Evolutionary conservation across 805 yeast species (phyloP).

Genomic region (Kodamaea fukazawae): DNA sequence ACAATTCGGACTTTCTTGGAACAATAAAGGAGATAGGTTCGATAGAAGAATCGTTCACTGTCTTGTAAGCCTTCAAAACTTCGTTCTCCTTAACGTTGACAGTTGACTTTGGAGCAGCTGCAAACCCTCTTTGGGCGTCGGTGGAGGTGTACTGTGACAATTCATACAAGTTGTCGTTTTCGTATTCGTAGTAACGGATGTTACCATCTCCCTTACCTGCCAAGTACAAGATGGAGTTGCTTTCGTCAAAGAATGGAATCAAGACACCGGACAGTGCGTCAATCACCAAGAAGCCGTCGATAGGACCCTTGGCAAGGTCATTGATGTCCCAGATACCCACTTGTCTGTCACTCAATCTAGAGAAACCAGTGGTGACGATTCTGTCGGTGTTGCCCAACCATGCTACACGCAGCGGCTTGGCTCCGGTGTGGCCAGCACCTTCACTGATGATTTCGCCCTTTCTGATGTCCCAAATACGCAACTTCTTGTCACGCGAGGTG

Average conservation of each 20-base stretch:
- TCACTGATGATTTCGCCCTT: slow-evolving; percentile 71
- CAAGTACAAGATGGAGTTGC: slow-evolving; percentile 74
- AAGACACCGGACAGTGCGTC: slow-evolving; percentile 92
- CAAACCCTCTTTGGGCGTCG: slow-evolving; percentile 95
- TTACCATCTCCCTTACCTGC: slow-evolving; percentile 99
- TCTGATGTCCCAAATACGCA: slow-evolving; percentile 90
- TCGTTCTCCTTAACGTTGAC: slow-evolving; percentile 84
- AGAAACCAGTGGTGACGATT: slow-evolving; percentile 90
- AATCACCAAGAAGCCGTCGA: slow-evolving; percentile 82
- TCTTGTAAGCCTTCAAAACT: slow-evolving; percentile 75
- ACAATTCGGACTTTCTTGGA: slow-evolving; percentile 90
- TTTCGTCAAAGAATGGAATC: slow-evolving; percentile 86
- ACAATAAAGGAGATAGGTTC: slow-evolving; percentile 93
- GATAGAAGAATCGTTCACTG: slow-evolving; percentile 77
- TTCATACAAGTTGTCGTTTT: slow-evolving; percentile 76
- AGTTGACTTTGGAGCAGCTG: slow-evolving; percentile 78
- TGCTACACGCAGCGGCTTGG: slow-evolving; percentile 80
- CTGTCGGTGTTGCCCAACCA: slow-evolving; percentile 91
- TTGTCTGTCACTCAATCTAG: slow-evolving; percentile 90
- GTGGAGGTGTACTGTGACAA: slow-evolving; percentile 86
- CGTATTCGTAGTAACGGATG: slow-evolving; percentile 89
- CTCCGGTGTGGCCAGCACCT: slow-evolving; percentile 90
- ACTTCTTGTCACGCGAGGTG: slow-evolving; percentile 83
- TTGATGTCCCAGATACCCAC: slow-evolving; percentile 89
- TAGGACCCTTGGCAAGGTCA: slow-evolving; percentile 73